phyloP scores from a whole-genome alignment of 768 basidiomycete genomes.

The Mycena kentingensis region DNA sequence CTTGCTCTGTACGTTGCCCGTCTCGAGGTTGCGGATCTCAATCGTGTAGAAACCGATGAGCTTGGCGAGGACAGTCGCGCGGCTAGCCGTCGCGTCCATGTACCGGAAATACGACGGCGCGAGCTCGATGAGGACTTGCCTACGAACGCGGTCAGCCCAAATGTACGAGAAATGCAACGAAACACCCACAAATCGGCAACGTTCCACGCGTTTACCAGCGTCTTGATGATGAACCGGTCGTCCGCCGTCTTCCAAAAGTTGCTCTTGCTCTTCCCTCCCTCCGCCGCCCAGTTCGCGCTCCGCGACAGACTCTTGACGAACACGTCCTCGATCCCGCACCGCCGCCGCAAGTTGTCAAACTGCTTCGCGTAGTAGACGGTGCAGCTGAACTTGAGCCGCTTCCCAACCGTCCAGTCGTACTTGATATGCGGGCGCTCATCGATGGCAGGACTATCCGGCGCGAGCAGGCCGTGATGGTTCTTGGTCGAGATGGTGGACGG shows the following conservation, averaged over 20 bases:
- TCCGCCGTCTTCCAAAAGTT: constrained; percentile 85
- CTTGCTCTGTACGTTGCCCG: constrained; percentile 62
- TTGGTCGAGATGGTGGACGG: constrained; percentile 38
- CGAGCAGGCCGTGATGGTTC: constrained; percentile 53
- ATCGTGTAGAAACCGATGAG: constrained; percentile 82
- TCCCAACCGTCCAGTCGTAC: constrained; percentile 79
- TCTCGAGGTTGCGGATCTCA: constrained; percentile 73
- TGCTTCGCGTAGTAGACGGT: constrained; percentile 83
- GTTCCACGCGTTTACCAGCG: constrained; percentile 84
- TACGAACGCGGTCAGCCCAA: constrained; percentile 28
- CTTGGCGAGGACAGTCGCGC: constrained; percentile 73
- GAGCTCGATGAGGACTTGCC: constrained; percentile 77
- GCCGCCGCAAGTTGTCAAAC: constrained; percentile 65
- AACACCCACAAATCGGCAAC: constrained; percentile 74
- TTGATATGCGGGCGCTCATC: constrained; percentile 82
- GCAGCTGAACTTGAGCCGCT: constrained; percentile 73
- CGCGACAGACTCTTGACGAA: constrained; percentile 62
- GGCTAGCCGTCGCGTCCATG: constrained; percentile 68
- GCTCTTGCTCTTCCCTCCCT: constrained; percentile 78
- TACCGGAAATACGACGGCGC: constrained; percentile 80
- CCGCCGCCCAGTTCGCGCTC: constrained; percentile 70
- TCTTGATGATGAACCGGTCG: constrained; percentile 81
- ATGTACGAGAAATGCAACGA: constrained; percentile 2
- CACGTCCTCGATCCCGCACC: constrained; percentile 66
- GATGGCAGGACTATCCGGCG: constrained; percentile 43